Evolutionary conservation across 208 protist species (phyloP).

Genomic region (Angomonas deanei): DNA sequence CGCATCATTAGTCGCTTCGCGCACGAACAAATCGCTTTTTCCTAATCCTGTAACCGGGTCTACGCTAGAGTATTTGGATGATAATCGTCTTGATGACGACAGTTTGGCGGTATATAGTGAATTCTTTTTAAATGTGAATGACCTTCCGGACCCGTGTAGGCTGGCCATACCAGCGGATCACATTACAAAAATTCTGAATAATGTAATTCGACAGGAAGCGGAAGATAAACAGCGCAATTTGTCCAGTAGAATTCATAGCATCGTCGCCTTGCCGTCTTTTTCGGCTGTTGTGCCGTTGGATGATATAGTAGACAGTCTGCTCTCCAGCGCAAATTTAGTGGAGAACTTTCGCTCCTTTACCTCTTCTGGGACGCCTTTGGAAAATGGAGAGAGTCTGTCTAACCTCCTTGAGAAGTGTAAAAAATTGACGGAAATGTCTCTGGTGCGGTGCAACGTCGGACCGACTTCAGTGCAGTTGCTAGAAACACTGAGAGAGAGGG

Average conservation of each 20-base stretch:
- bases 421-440: neutral
- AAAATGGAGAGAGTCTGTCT: neutral
- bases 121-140: neutral
- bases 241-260: constrained; percentile 2
- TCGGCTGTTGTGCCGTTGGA: constrained; percentile 7
- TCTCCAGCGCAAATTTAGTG: neutral
- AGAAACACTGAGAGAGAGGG: constrained; percentile 13
- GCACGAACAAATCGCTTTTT: constrained; percentile 39
- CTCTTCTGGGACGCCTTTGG: neutral
- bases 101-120: neutral
- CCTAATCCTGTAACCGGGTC: constrained; percentile 10
- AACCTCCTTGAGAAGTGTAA: neutral
- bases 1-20: constrained; percentile 46
- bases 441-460: constrained; percentile 8
- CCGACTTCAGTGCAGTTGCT: constrained; percentile 9
- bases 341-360: neutral
- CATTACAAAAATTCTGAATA: constrained; percentile 9
- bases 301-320: neutral
- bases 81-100: neutral
- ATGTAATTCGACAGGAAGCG: constrained; percentile 6
- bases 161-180: constrained; percentile 14
- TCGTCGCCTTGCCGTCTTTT: constrained; percentile 13
- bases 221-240: constrained; percentile 5
- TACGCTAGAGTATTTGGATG: neutral
- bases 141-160: neutral